A percentile compares a stretch with the other conserved stretches of the same genome.
phyloP scores from a whole-genome alignment of 2,329 filamentous ascomycete genomes.

The Epichloe amarillans region DNA sequence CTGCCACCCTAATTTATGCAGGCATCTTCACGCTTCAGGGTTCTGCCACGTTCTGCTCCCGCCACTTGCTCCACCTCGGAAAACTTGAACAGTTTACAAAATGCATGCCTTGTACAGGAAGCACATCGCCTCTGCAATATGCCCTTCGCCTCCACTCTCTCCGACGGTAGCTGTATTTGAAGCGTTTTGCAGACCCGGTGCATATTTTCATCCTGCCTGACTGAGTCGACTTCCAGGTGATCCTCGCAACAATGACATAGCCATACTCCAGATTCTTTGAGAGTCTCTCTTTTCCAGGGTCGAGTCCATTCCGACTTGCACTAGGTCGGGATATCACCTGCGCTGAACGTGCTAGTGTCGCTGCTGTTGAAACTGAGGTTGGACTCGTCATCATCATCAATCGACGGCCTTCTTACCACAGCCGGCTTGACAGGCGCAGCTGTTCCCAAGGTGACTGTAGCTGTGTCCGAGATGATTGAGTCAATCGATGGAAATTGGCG shows the following conservation, averaged over 20 bases:
- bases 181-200: not conserved
- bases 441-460: not conserved
- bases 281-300: not conserved
- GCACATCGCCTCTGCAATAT: slow-evolving; percentile 8
- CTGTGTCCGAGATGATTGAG: not conserved
- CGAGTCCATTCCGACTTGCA: slow-evolving; percentile 1
- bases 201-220: not conserved
- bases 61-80: not conserved
- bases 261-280: slow-evolving; percentile 7
- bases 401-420: not conserved
- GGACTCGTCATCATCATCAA: not conserved
- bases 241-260: slow-evolving; percentile 10
- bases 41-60: not conserved
- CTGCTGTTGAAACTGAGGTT: not conserved
- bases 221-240: not conserved
- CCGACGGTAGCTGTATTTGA: slow-evolving; percentile 7
- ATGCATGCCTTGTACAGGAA: slow-evolving; percentile 5
- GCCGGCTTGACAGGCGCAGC: not conserved
- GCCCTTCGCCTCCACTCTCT: not conserved
- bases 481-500: not conserved
- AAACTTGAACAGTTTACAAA: slow-evolving; percentile 6
- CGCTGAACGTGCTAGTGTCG: not conserved
- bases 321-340: not conserved
- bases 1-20: not conserved
- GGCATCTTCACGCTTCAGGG: not conserved